These are phyloP conservation scores for Umbilicaria muhlenbergii DNA, from an alignment of 495 filamentous ascomycete genomes.

Conservation along the genomic window DNA sequence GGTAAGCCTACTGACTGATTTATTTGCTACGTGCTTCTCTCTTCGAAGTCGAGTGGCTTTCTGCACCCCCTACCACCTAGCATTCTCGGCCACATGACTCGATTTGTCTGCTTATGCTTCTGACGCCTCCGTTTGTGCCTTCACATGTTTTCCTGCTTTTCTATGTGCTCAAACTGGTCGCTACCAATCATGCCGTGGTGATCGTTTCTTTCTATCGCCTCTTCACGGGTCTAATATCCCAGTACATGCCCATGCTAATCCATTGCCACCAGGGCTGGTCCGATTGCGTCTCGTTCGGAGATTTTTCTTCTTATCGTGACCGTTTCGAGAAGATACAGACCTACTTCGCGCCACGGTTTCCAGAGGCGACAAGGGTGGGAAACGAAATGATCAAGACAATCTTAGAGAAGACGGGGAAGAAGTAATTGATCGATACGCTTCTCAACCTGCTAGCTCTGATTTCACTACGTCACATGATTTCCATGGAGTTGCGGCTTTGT, in stretches of 20 bases:
- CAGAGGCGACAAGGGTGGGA: conserved; percentile 68
- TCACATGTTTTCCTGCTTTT: no score
- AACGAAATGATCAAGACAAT: conserved; percentile 97
- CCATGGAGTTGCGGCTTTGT: no score
- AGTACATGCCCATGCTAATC: background rate
- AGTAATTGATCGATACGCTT: background rate
- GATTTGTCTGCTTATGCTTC: no score
- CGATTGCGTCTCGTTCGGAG: conserved; percentile 75
- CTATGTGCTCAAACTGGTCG: no score
- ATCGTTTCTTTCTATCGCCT: background rate
- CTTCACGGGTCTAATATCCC: background rate
- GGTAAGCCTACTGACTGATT: conserved; percentile 23
- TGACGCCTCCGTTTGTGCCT: no score
- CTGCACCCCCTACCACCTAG: no score
- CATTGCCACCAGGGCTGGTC: conserved; percentile 55
- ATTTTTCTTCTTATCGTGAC: conserved; percentile 81
- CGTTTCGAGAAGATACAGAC: conserved; percentile 74
- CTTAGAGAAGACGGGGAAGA: conserved; percentile 52
- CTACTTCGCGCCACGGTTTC: conserved; percentile 83
- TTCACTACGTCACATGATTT: no score
- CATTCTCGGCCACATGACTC: no score
- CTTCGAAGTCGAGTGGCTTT: no score
- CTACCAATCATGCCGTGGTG: background rate
- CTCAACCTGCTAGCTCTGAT: no score
- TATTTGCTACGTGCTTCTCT: background rate